Evolutionary conservation across 2,329 filamentous ascomycete genomes (phyloP).

Genomic region (Madurella fahalii): DNA sequence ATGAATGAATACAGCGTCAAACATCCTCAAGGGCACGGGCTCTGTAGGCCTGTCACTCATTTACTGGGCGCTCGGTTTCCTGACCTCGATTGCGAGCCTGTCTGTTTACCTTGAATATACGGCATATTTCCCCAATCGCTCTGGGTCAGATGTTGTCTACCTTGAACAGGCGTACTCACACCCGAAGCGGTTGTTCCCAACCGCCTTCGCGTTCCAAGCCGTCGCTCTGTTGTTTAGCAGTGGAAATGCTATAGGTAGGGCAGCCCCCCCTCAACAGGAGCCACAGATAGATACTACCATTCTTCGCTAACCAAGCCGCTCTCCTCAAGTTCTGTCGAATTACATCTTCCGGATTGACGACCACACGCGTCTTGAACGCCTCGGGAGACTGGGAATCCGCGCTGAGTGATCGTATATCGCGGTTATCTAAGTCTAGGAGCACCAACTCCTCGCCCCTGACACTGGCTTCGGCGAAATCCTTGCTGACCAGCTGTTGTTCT

Average conservation of each 20-base stretch:
- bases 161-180: conserved; percentile 64
- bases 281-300: background rate
- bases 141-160: conserved; percentile 63
- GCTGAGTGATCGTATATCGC: no score
- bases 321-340: conserved; percentile 56
- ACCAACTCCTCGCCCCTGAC: no score
- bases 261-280: no score
- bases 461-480: no score
- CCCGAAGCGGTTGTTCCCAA: conserved; percentile 60
- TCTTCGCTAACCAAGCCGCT: background rate
- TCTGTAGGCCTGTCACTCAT: conserved; percentile 60
- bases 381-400: no score
- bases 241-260: conserved; percentile 56
- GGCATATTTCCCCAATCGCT: conserved; percentile 62
- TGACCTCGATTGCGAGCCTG: conserved; percentile 54
- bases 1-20: conserved; percentile 45
- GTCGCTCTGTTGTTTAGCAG: conserved; percentile 63
- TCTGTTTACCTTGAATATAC: conserved; percentile 61
- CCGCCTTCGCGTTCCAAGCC: conserved; percentile 59
- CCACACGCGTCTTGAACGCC: no score
- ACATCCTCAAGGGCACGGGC: conserved; percentile 55
- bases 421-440: no score
- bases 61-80: conserved; percentile 60
- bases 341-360: conserved; percentile 59
- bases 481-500: no score